Base-by-base conservation (phyloP, 352 stramenopile genomes). In the Pythium dissimile region DNA sequence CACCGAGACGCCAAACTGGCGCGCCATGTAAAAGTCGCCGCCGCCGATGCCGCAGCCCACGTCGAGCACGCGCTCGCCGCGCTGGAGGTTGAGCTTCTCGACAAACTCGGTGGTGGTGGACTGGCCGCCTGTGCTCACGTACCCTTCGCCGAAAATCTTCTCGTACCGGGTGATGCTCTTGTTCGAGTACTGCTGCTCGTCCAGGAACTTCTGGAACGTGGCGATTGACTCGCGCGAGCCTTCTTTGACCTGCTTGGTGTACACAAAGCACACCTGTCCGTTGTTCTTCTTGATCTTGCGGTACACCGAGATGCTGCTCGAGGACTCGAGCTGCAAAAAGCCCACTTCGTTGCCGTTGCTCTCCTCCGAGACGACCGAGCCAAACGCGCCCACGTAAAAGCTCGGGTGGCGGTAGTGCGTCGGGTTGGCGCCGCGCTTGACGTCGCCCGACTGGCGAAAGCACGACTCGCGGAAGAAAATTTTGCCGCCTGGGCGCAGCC, bases 41-140 rank as follows among this genome's bases (percentile, higher is more conserved):
- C 83, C 83, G 28, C 83, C 83, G 45, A 93, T 88, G 42, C 83
- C 83, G 44, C 83, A 93, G 50, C 84, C 84, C 2, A 93, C 84
- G 58, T 93, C 84, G 16, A 93, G 66, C 34, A 89, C 48, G 28
- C 66, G 65, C 46, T 77, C 38, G 21, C 64, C 62, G 12, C 41
- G 51, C 31, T 67, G 18, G 13, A 77, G 52, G 30, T 66, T 38
- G 7, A 77, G 62, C 55, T 59, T 72, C n/a, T 56, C 66, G n/a
- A 77, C 66, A 56, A 77, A 77, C 52, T 77, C 69, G 52, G 66
- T 74, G 26, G 69, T 77, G 15, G 69, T 77, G 5, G 46, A 48
- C 53, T 75, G 66, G 48, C 69, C 69, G 38, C 69, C 69, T 2
- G 69, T 77, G 55, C 65, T 74, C 18, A 77, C 62, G 53, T 75